Conservation (phyloP, 805 yeast species). For the Candida vartiovaarae region DNA sequence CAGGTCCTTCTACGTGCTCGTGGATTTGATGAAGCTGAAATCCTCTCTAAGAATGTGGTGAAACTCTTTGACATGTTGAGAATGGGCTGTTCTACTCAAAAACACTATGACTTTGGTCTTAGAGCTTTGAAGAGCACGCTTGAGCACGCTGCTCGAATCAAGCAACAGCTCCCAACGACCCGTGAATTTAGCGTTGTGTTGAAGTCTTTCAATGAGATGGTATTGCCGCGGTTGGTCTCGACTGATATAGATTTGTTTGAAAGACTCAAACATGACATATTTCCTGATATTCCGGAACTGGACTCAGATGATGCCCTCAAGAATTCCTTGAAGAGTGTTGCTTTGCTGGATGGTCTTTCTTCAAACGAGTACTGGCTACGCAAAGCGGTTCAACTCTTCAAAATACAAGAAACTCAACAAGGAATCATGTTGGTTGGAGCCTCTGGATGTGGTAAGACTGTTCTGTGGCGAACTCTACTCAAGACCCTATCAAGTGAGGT, state of each 20-base stretch:
- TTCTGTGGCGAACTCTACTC: slow-evolving; percentile 43
- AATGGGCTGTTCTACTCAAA: slow-evolving; percentile 39
- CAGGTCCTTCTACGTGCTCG: slow-evolving; percentile 67
- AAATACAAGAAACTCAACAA: slow-evolving; percentile 56
- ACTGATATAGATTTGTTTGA: slow-evolving; percentile 39
- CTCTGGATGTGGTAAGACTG: slow-evolving; percentile 70
- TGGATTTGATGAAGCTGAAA: slow-evolving; percentile 49
- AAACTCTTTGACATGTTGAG: slow-evolving; percentile 45
- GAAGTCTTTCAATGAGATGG: slow-evolving; percentile 49
- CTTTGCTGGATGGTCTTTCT: slow-evolving; percentile 25
- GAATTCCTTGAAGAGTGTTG: slow-evolving; percentile 21
- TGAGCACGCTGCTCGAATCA: slow-evolving; percentile 46
- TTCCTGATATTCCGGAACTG: slow-evolving; percentile 40
- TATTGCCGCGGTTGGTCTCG: slow-evolving; percentile 59
- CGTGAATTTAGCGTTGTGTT: slow-evolving; percentile 28
- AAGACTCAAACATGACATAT: not conserved
- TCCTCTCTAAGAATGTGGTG: slow-evolving; percentile 42
- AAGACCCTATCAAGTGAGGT: slow-evolving; percentile 28
- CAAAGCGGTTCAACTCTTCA: slow-evolving; percentile 55
- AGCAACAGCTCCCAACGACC: not conserved
- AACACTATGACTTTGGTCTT: slow-evolving; percentile 87
- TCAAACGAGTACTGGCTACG: slow-evolving; percentile 37
- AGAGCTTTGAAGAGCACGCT: slow-evolving; percentile 71
- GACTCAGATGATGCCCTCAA: slow-evolving; percentile 22
- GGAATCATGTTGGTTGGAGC: slow-evolving; percentile 80